Base-by-base conservation (phyloP, 345 rosid genomes). In the Eucalyptus tenuipes region DNA sequence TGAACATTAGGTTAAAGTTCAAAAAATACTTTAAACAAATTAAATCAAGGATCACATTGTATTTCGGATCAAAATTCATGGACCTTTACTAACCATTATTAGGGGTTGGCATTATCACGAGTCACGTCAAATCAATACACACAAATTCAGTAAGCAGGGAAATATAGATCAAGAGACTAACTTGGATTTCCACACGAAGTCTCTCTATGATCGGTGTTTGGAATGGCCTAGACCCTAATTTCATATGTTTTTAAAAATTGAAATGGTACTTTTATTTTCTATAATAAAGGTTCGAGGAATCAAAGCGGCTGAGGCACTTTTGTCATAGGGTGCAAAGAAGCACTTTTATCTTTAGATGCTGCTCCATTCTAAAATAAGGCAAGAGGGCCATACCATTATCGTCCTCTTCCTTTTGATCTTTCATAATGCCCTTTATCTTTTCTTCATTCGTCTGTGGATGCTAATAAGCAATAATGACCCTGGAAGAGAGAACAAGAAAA, bases 351-450 rank as follows among this genome's bases (percentile, higher is more conserved):
- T 75, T 61, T 11, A 86, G 90, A 90, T 87, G 82, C 88, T 87
- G 85, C 88, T 88, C 89, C 86, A 82, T 88, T 91, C 81, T 52
- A 82, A 52, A n/a, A 40, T 53, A 87, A 48, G 50, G 89, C 29
- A 45, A 45, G 89, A 88, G 87, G 90, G 92, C 87, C 88, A 27
- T 49, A n/a, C 85, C 90, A 92, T 91, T 89, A 88, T 91, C 90
- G 89, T 84, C 87, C 37, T 87, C 82, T 90, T 86, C 79, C 91
- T 89, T 90, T 91, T 88, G 47, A 88, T 25, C 91, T 90, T 84
- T 86, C 82, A 20, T 40, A 49, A 66, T 37, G 88, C 57, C 40
- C 50, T 42, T 80, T 61, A 59, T 89, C 31, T 86, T 80, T 89
- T 88, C 81, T 44, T 49, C 55, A 89, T 88, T 92, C 90, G 91